Evolutionary conservation across 2,329 filamentous ascomycete species (phyloP).

Genomic region (Colletotrichum simmondsii): DNA sequence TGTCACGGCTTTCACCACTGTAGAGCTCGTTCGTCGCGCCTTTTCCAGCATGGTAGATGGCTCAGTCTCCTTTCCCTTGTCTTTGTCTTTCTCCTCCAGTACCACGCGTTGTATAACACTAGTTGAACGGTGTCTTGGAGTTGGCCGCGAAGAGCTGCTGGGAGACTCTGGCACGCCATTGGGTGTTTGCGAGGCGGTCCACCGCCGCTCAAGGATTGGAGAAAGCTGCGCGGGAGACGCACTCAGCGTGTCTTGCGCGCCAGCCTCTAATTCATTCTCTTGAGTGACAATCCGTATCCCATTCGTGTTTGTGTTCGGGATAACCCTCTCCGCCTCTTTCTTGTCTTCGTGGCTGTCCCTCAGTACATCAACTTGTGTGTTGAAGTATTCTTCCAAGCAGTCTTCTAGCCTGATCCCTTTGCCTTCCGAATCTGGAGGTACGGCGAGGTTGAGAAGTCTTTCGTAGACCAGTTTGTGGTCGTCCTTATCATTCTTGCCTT

Average conservation of each 20-base stretch:
- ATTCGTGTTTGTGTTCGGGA: constrained; percentile 40
- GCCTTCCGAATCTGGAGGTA: constrained; percentile 80
- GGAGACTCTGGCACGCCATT: constrained; percentile 35
- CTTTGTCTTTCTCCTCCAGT: constrained; percentile 61
- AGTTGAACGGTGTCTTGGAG: constrained; percentile 59
- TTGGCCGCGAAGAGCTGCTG: constrained; percentile 45
- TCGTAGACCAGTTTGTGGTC: constrained; percentile 97
- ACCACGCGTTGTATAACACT: constrained; percentile 72
- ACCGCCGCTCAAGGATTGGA: constrained; percentile 37
- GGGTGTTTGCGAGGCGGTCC: constrained; percentile 12
- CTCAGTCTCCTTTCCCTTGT: constrained; percentile 55
- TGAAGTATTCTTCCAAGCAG: constrained; percentile 94
- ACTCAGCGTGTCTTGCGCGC: constrained; percentile 46
- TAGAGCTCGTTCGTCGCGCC: constrained; percentile 58
- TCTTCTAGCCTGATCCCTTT: constrained; percentile 85
- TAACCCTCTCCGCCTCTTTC: constrained; percentile 46
- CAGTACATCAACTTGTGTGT: constrained; percentile 89
- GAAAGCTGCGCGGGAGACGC: constrained; percentile 45
- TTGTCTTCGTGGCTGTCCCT: constrained; percentile 73
- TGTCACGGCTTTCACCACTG: constrained; percentile 81
- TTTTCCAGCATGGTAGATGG: constrained; percentile 53
- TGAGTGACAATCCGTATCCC: constrained; percentile 48
- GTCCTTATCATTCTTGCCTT: constrained; percentile 84
- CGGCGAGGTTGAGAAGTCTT: constrained; percentile 87
- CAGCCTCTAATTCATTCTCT: constrained; percentile 40